Conservation (phyloP, 2,329 filamentous ascomycete species). For the Hortaea werneckii region DNA sequence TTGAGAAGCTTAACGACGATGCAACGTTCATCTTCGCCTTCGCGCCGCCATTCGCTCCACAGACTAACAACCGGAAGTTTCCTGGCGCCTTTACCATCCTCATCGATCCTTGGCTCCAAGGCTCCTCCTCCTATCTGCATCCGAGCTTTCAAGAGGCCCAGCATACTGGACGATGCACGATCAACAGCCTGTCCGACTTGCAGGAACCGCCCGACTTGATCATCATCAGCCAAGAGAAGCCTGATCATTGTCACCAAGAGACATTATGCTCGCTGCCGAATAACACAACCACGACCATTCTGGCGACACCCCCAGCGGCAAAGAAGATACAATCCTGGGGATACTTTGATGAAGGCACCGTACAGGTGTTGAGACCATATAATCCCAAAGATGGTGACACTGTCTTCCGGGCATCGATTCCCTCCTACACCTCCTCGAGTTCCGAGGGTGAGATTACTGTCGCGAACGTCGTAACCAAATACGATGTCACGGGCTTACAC, state of each 20-base stretch:
- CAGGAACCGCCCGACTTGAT: constrained; percentile 45
- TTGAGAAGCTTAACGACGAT: constrained; percentile 56
- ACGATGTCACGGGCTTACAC: constrained; percentile 52
- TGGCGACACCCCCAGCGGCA: constrained; percentile 56
- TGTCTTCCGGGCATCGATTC: constrained; percentile 43
- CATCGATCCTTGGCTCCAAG: constrained; percentile 61
- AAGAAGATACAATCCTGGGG: constrained; percentile 58
- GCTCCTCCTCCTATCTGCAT: constrained; percentile 50
- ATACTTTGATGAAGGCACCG: constrained; percentile 48
- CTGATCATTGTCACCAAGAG: constrained; percentile 60
- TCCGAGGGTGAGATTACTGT: constrained; percentile 59
- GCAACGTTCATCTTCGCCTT: constrained; percentile 57
- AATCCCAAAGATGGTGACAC: constrained; percentile 29
- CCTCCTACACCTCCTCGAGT: constrained; percentile 42
- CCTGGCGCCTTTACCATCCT: constrained; percentile 54
- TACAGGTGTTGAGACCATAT: constrained; percentile 34
- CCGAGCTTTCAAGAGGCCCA: constrained; percentile 51
- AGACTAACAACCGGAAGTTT: constrained; percentile 28
- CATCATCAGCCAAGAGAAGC: constrained; percentile 51
- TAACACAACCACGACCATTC: constrained; percentile 48
- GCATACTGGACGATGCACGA: constrained; percentile 45
- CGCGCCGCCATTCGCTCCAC: constrained; percentile 40
- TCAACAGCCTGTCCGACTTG: constrained; percentile 47
- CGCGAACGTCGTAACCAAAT: constrained; percentile 52
- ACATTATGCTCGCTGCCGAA: constrained; percentile 55